These are phyloP conservation scores for Amaranthus hypochondriacus DNA, from an alignment of 148 eudicot genomes.

Conservation along the genomic window DNA sequence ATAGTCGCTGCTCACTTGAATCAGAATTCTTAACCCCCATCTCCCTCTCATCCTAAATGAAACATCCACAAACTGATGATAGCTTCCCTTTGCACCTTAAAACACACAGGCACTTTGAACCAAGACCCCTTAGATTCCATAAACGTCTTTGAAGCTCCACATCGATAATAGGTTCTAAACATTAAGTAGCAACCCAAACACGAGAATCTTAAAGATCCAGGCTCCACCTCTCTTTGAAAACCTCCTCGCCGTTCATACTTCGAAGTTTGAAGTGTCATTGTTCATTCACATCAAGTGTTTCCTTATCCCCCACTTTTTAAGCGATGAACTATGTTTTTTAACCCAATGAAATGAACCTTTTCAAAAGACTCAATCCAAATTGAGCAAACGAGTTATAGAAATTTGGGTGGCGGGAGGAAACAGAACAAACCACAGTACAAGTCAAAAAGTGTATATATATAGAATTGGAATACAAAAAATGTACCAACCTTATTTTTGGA, in stretches of 20 bases:
- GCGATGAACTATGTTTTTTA: no score
- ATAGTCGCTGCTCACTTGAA: no score
- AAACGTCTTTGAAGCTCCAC: no score
- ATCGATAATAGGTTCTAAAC: no score
- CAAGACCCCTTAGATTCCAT: no score
- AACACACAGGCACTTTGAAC: no score
- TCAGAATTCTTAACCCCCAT: neutral
- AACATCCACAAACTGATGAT: neutral
- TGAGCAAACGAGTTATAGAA: neutral
- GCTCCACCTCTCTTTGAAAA: neutral
- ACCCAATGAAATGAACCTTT: neutral
- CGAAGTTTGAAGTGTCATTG: neutral
- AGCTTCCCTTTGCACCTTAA: neutral
- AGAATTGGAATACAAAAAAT: neutral
- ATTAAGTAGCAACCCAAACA: neutral
- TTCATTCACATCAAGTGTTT: neutral
- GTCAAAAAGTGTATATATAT: neutral
- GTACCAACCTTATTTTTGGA: slow-evolving; percentile 61
- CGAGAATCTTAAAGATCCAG: no score
- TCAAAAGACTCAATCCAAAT: neutral
- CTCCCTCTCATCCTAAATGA: neutral
- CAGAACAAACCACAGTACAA: neutral
- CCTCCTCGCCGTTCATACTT: neutral
- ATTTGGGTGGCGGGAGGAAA: neutral
- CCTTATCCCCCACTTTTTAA: neutral